Evolutionary conservation across 768 basidiomycete genomes (phyloP).

Genomic region (Tylopilus rubrobrunneus): DNA sequence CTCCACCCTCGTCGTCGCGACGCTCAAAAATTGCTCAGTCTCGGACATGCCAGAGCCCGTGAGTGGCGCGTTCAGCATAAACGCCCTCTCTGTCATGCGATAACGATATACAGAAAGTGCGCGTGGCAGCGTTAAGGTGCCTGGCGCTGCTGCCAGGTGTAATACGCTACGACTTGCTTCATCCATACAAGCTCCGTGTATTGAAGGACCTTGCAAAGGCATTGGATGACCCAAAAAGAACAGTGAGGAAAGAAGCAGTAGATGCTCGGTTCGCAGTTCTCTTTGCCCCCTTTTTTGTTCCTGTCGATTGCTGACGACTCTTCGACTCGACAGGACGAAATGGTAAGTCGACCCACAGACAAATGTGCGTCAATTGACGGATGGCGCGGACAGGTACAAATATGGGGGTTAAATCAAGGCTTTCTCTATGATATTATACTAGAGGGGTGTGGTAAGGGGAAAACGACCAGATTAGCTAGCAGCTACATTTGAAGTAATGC

Average conservation of each 20-base stretch:
- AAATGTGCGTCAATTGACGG: background rate
- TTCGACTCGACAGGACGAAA: slow-evolving; percentile 22
- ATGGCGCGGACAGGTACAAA: slow-evolving; percentile 21
- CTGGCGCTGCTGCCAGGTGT: slow-evolving; percentile 69
- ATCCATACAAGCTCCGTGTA: slow-evolving; percentile 71
- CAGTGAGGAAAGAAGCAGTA: slow-evolving; percentile 85
- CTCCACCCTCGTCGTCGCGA: slow-evolving; percentile 58
- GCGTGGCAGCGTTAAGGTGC: slow-evolving; percentile 70
- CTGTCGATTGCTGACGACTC: slow-evolving; percentile 1
- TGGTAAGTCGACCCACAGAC: slow-evolving; percentile 14
- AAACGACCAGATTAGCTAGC: background rate
- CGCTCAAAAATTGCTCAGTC: slow-evolving; percentile 62
- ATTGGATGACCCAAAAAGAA: slow-evolving; percentile 86
- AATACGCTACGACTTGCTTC: slow-evolving; percentile 79
- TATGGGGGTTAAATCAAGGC: slow-evolving; percentile 20
- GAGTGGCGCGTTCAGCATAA: slow-evolving; percentile 17
- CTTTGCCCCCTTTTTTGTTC: background rate
- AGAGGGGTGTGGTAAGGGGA: background rate
- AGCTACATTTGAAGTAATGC: too few relatives aligned
- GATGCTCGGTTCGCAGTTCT: slow-evolving; percentile 52
- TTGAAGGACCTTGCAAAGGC: slow-evolving; percentile 69
- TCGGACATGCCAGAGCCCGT: slow-evolving; percentile 56
- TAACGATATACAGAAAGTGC: slow-evolving; percentile 54
- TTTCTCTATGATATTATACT: background rate
- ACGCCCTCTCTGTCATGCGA: background rate